Base-by-base conservation (phyloP, 495 filamentous ascomycete species). In the Lasiosphaeris hirsuta region DNA sequence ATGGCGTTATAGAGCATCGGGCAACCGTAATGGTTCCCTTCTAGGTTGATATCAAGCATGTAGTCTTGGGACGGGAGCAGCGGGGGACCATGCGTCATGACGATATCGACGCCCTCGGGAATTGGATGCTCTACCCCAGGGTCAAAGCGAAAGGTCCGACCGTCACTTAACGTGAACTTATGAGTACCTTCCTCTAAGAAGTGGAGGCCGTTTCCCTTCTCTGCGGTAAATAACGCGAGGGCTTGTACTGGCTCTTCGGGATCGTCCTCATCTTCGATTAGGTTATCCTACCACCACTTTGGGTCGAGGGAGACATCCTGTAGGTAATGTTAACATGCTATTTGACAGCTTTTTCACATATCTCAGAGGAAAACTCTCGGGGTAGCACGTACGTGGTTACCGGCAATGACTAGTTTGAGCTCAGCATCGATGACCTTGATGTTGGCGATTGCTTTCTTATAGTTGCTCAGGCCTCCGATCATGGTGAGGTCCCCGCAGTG, bases 21-120 rank as follows among this genome's bases (percentile, higher is more conserved):
- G 60, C 81, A 84, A 0, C 81, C 81, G 6, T 79, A 78, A 44
- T 72, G 67, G 11, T 61, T 36, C 52, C 61, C 15, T 9, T 45
- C 34, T 23, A 11, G 8, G 72, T 75, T 45, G 15, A 63, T 54
- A 63, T 87, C 85, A 1, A 84, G 66, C 34, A 11, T 7, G 52
- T 56, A 56, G 23, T 18, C 1, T 10, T 7, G 0, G 1, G 18
- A 39, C 1, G 78, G 60, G 0, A 72, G 69, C 14, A 68, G 60
- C 0, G 86, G 84, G 13, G 85, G 85, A 7, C 86, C 84, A 58
- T 89, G 86, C 0, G 85, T 86, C 60, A 88, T 74, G 48, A 86
- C 71, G 7, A 88, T 79, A 59, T 87, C 84, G 10, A 86, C 65
- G 8, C 57, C 62, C 0, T 14, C 17, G 0, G 52, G 39, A 10